Percentiles rank a stretch among this genome's conserved stretches.
These are phyloP conservation scores for Botrytis galanthina DNA, from an alignment of 2,329 filamentous ascomycete genomes.

Conservation along the genomic window DNA sequence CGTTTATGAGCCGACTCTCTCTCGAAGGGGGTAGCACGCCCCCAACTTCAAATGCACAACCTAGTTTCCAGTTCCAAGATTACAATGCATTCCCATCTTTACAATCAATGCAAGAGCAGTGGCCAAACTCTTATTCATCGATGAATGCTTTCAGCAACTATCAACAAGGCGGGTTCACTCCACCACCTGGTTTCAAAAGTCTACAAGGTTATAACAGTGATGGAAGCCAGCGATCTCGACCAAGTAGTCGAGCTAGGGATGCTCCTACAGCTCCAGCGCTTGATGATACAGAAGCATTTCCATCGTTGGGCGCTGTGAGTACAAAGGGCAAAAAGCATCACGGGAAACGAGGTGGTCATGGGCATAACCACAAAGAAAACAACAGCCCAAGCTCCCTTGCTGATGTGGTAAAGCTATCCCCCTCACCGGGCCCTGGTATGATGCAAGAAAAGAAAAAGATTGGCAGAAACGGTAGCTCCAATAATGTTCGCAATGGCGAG, in stretches of 20 bases:
- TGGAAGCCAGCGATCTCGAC: conserved; percentile 73
- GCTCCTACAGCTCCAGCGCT: conserved; percentile 70
- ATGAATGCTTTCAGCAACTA: conserved; percentile 50
- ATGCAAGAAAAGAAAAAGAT: conserved; percentile 60
- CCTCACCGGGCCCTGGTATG: conserved; percentile 68
- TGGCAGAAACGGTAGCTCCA: conserved; percentile 62
- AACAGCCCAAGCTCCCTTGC: conserved; percentile 72
- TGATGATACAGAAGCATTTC: conserved; percentile 94
- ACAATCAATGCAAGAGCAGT: conserved; percentile 58
- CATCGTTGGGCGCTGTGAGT: conserved; percentile 74
- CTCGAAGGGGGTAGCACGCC: conserved; percentile 68
- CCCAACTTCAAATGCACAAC: conserved; percentile 59
- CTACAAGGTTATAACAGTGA: conserved; percentile 57
- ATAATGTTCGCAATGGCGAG: conserved; percentile 65
- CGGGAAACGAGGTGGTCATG: conserved; percentile 83
- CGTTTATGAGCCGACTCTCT: conserved; percentile 77
- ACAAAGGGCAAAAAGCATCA: conserved; percentile 88
- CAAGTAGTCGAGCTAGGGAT: conserved; percentile 70
- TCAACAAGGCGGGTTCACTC: conserved; percentile 52
- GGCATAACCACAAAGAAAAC: conserved; percentile 67
- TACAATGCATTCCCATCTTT: conserved; percentile 82
- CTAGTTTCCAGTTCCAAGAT: conserved; percentile 77
- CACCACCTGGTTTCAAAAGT: conserved; percentile 69
- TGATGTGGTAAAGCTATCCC: conserved; percentile 93
- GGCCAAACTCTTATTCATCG: conserved; percentile 46